phyloP scores from a whole-genome alignment of 1,139 yeast genomes.

The Candida pseudoviswanathii region DNA sequence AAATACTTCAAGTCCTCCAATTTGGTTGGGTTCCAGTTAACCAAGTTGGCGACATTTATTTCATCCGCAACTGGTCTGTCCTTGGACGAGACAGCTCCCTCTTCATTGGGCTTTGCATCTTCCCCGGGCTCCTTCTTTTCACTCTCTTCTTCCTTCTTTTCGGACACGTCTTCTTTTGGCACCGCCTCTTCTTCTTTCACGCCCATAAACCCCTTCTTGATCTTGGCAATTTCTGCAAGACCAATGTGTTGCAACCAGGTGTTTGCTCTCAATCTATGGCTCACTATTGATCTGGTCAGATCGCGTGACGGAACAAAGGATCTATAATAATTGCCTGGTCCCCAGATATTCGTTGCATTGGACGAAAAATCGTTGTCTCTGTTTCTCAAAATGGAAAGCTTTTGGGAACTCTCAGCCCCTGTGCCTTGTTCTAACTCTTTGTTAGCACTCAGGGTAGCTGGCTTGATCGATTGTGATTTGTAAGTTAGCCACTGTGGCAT shows the following conservation, averaged over 20 bases:
- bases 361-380: conserved; percentile 15
- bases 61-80: conserved; percentile 11
- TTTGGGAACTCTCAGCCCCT: conserved; percentile 2
- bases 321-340: conserved; percentile 50
- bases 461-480: conserved; percentile 32
- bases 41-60: conserved; percentile 36
- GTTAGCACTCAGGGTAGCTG: conserved; percentile 26
- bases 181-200: conserved; percentile 15
- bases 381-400: conserved; percentile 15
- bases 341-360: conserved; percentile 17
- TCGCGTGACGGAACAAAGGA: conserved; percentile 83
- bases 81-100: conserved; percentile 9
- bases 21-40: conserved; percentile 41
- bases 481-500: conserved; percentile 81
- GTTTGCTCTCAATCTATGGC: conserved; percentile 61
- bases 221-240: conserved; percentile 46
- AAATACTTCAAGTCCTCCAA: conserved; percentile 28
- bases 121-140: conserved; percentile 13
- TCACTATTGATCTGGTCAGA: conserved; percentile 67
- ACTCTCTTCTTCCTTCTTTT: conserved; percentile 8
- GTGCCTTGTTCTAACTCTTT: conserved; percentile 3
- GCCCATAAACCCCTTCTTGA: conserved; percentile 29
- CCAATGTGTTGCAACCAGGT: conserved; percentile 84
- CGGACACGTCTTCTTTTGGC: conserved; percentile 13
- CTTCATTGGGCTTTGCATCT: conserved; percentile 11